Base-by-base conservation (phyloP, 1,139 yeast species). In the Sporopachydermia cereana region DNA sequence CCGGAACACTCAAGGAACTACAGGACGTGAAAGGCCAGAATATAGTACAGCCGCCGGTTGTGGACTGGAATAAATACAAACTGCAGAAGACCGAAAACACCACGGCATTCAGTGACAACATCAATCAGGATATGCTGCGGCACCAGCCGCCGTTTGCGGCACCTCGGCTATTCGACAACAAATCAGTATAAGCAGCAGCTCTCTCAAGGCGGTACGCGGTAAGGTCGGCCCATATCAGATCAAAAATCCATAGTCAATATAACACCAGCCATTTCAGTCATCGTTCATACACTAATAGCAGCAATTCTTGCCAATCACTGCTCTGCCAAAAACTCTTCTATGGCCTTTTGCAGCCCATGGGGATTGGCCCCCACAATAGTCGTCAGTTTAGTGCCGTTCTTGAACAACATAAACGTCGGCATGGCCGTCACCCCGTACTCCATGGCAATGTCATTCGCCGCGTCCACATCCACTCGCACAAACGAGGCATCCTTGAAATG, bases 291-390 rank as follows among this genome's bases (percentile, higher is more conserved):
- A n/a, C n/a, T n/a, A n/a, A n/a, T n/a, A n/a, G n/a, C n/a, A n/a
- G n/a, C n/a, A n/a, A n/a, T n/a, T n/a, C 29, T 7, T 25, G 7
- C 14, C 39, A 34, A 7, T 21, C 22, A 7, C 22, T 34, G 9
- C 18, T 34, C 39, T 7, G 18, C 22, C 9, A 34, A 7, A 34
- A 34, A 50, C 45, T 48, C 46, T 47, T 47, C 72, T 57, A 84
- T 69, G 53, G 80, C 77, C 59, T 77, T 76, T 71, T 83, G 80
- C 62, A 86, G 75, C 55, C 83, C 85, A 60, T 77, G 76, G 54
- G 91, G 84, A 73, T 86, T 82, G 56, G 94, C 95, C 61, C 96
- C 96, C 55, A 85, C 76, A 48, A 86, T 82, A 62, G 77, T 82
- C 57, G 74, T 77, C 50, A 84, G 72, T 56, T 74, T 73, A 66